phyloP scores from a whole-genome alignment of 352 stramenopile species.

The Phytopythium litorale region DNA sequence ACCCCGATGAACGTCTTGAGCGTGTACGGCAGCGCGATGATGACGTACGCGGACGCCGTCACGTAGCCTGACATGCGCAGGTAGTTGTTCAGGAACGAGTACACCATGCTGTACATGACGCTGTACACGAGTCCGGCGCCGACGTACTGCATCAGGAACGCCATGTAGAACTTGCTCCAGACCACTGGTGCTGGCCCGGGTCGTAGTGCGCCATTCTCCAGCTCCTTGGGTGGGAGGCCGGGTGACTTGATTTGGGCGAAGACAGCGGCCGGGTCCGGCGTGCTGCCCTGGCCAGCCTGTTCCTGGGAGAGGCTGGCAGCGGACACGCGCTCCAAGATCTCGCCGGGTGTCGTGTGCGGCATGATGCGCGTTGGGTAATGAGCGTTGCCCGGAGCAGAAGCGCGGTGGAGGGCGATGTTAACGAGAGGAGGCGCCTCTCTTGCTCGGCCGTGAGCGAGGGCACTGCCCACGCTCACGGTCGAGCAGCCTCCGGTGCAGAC shows the following conservation, averaged over 20 bases:
- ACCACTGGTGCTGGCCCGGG: constrained; percentile 23
- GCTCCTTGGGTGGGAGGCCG: constrained; percentile 1
- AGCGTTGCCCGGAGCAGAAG: background rate
- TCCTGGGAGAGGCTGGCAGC: background rate
- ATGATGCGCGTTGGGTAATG: background rate
- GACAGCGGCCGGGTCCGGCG: background rate
- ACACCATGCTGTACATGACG: constrained; percentile 49
- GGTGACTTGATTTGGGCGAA: background rate
- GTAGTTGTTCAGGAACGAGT: constrained; percentile 77
- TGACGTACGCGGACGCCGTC: constrained; percentile 50
- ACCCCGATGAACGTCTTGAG: constrained; percentile 71
- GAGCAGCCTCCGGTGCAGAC: background rate
- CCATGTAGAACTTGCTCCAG: constrained; percentile 42
- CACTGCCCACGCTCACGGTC: too few relatives aligned
- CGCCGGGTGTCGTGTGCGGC: background rate
- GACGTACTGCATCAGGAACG: constrained; percentile 65
- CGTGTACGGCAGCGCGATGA: constrained; percentile 57
- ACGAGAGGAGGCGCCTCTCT: background rate
- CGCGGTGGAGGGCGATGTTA: background rate
- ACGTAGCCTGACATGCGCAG: constrained; percentile 63
- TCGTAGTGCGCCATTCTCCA: constrained; percentile 36
- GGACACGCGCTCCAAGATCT: background rate
- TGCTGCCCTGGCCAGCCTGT: background rate
- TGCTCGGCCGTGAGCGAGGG: background rate
- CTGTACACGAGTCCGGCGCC: constrained; percentile 57